A percentile compares a stretch with the other conserved stretches of the same genome.
Evolutionary conservation across 148 eudicot genomes (phyloP).

Genomic region (Linanthus parryae): DNA sequence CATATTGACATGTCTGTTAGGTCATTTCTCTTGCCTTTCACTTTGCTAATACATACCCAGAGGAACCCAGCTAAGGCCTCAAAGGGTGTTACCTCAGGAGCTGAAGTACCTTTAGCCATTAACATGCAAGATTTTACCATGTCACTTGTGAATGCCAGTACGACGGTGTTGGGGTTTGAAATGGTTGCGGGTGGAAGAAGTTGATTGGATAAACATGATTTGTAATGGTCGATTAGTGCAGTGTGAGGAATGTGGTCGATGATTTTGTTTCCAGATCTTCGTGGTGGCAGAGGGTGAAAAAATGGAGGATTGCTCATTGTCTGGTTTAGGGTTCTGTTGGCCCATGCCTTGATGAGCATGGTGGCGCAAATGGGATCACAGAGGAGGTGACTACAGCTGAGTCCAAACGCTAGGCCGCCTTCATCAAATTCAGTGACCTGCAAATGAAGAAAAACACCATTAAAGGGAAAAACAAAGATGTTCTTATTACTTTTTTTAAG

Average conservation of each 20-base stretch:
- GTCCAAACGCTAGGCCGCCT: conserved; percentile 67
- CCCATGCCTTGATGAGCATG: conserved; percentile 49
- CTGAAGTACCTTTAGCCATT: conserved; percentile 19
- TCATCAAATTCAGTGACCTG: conserved; percentile 67
- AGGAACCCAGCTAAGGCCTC: conserved; percentile 38
- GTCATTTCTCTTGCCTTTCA: conserved; percentile 26
- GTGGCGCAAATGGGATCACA: conserved; percentile 46
- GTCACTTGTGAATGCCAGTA: conserved; percentile 30
- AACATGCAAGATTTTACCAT: conserved; percentile 40
- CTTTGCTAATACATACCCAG: conserved; percentile 48
- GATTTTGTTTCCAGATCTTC: conserved; percentile 7
- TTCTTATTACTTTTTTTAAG: no score
- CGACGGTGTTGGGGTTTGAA: conserved; percentile 20
- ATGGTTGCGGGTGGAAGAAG: no score
- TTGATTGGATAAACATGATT: conserved; percentile 22
- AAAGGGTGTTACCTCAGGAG: conserved; percentile 33
- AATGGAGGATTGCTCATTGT: conserved; percentile 44
- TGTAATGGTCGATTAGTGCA: conserved; percentile 37
- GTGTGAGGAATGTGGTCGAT: conserved; percentile 12
- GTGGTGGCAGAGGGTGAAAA: conserved; percentile 52
- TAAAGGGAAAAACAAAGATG: no score
- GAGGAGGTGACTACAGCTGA: conserved; percentile 60
- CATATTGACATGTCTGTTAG: conserved; percentile 48
- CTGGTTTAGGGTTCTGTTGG: conserved; percentile 27
- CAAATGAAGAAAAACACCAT: no score